Base-by-base conservation (phyloP, 495 filamentous ascomycete species). In the Penicillium longicatenatum region DNA sequence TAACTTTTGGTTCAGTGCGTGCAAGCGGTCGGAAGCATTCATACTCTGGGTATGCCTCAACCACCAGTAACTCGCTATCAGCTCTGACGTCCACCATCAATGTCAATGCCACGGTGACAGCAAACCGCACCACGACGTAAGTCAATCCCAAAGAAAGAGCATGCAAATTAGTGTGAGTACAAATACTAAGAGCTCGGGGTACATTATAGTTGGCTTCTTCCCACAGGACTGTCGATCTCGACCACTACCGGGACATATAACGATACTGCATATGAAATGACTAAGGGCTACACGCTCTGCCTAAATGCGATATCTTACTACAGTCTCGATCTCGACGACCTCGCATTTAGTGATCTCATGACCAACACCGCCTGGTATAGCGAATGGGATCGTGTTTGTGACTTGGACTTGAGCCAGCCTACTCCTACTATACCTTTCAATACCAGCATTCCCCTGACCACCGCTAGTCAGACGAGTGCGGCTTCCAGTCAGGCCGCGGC, bases 91-190 rank as follows among this genome's bases (percentile, higher is more conserved):
- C 21, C 43, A 55, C 53, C 30, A 48, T 55, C 6, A 55, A 55
- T 41, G 24, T 35, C 44, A 55, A 49, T 26, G 53, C 53, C n/a
- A 55, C 53, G 33, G 26, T 20, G n/a, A 55, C 53, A 55, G 53
- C 43, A 2, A 55, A 55, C 22, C 44, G 42, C 30, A 55, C 24
- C 31, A 55, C 44, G 21, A 55, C 30, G n/a, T 35, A 49, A 33
- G 31, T 33, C 31, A 33, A 33, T 33, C 11, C 31, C 8, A 33
- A 33, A 9, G 6, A 16, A 30, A 26, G 31, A 9, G 11, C 11
- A 2, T 9, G 11, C 31, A 33, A 6, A 33, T 10, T 33, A 33
- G 31, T 33, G 31, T 10, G 11, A 33, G 6, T 6, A 33, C 11
- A 9, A 33, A 10, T 33, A 33, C 9, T 9, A 10, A 33, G 31